Evolutionary conservation across 192 early-diverging fungal species (phyloP).

Genomic region (Haplosporangium gracile): DNA sequence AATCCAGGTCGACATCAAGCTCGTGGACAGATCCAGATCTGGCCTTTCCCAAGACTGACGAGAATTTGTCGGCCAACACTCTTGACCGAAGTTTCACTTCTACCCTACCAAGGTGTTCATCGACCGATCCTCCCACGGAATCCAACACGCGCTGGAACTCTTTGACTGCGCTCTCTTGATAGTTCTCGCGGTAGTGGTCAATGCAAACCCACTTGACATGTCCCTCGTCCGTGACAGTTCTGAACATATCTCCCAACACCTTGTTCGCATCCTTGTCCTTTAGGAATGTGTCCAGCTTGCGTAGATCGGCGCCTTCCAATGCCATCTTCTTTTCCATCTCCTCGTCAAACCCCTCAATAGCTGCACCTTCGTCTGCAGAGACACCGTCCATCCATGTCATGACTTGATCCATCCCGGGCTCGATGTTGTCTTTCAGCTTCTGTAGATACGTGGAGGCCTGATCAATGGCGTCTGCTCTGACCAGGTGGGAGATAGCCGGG

Average conservation of each 20-base stretch:
- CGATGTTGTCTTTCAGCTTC: too few relatives aligned
- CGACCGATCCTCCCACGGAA: not conserved
- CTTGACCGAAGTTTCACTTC: slow-evolving; percentile 9
- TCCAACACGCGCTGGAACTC: not conserved
- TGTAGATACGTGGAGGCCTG: too few relatives aligned
- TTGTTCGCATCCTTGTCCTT: slow-evolving; percentile 9
- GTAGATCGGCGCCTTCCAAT: not conserved
- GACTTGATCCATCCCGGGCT: too few relatives aligned
- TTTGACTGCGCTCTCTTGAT: slow-evolving; percentile 4
- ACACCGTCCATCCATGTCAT: too few relatives aligned
- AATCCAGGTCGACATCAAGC: slow-evolving; percentile 9
- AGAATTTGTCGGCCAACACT: slow-evolving; percentile 4
- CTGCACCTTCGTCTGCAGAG: too few relatives aligned
- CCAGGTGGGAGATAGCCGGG: too few relatives aligned
- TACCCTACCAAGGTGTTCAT: slow-evolving; percentile 2
- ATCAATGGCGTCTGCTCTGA: too few relatives aligned
- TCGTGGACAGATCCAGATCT: not conserved
- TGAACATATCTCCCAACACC: not conserved
- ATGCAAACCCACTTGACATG: too few relatives aligned
- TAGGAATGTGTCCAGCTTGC: slow-evolving; percentile 1
- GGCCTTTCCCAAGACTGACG: not conserved
- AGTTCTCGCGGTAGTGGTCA: slow-evolving; percentile 11
- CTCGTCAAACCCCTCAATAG: too few relatives aligned
- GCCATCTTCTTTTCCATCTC: too few relatives aligned
- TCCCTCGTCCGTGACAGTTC: not conserved